Evolutionary conservation across 73 alveolate genomes (phyloP).

Genomic region (Paraurostyla sp.): DNA sequence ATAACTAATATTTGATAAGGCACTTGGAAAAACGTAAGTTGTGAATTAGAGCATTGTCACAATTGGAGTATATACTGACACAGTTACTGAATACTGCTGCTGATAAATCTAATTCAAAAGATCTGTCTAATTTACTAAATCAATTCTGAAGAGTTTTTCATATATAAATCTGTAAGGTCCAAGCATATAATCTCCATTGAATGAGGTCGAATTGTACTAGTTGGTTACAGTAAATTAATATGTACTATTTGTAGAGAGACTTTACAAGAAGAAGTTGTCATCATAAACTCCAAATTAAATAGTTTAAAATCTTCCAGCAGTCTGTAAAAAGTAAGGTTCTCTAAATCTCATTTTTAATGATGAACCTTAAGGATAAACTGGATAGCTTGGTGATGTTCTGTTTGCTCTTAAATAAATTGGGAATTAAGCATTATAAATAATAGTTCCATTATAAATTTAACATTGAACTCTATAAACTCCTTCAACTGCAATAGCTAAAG

Average conservation of each 20-base stretch:
- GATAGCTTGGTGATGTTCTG: not conserved
- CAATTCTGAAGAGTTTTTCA: not conserved
- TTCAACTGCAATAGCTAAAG: not conserved
- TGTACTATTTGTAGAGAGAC: too few relatives aligned
- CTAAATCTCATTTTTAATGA: slow-evolving; percentile 30
- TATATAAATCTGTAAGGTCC: slow-evolving; percentile 32
- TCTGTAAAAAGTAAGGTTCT: not conserved
- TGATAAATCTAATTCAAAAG: not conserved
- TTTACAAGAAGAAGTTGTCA: not conserved
- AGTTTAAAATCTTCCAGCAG: not conserved
- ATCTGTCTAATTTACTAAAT: slow-evolving; percentile 18
- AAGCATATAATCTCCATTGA: slow-evolving; percentile 37
- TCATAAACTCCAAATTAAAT: slow-evolving; percentile 32
- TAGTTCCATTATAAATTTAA: not conserved
- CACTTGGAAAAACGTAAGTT: slow-evolving; percentile 21
- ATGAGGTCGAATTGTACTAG: not conserved
- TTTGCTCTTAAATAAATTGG: not conserved
- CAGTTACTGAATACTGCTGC: slow-evolving; percentile 13
- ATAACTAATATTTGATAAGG: not conserved
- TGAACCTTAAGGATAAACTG: not conserved
- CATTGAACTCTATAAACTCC: not conserved
- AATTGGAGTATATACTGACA: not conserved
- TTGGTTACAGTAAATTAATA: too few relatives aligned
- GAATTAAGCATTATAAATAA: slow-evolving; percentile 5
- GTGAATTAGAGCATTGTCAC: not conserved